Conservation (phyloP, 2,329 filamentous ascomycete genomes). For the Pseudodiploospora longispora region DNA sequence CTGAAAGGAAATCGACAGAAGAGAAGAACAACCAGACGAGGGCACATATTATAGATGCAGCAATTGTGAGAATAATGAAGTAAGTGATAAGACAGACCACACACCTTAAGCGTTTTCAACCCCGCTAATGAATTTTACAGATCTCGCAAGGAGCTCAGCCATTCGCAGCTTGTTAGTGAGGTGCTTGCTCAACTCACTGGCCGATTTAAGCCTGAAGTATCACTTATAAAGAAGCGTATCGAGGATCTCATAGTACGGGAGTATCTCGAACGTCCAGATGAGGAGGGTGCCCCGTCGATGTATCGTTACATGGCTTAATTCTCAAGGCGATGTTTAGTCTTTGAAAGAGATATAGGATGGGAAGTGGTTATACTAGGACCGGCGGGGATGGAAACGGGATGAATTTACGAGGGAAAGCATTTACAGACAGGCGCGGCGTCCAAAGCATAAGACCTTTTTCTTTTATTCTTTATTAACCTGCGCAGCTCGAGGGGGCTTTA, state of each 20-base stretch:
- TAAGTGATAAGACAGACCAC: constrained; percentile 35
- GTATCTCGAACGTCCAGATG: constrained; percentile 64
- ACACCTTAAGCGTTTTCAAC: not conserved
- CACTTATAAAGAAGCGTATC: constrained; percentile 73
- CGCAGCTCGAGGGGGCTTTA: too few species aligned
- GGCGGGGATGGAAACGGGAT: not conserved
- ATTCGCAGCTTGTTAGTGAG: constrained; percentile 62
- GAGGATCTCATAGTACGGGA: constrained; percentile 70
- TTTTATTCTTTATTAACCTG: too few species aligned
- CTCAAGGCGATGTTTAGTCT: not conserved
- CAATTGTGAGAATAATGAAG: constrained; percentile 81
- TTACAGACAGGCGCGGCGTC: constrained; percentile 6
- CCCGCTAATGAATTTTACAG: constrained; percentile 34
- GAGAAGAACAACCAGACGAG: constrained; percentile 67
- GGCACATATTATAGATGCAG: constrained; percentile 64
- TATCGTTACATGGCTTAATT: constrained; percentile 65
- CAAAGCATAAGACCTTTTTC: constrained; percentile 1
- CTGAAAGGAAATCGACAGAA: constrained; percentile 63
- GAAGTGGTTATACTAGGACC: not conserved
- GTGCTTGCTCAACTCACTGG: constrained; percentile 60
- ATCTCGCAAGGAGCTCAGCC: constrained; percentile 63
- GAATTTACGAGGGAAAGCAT: constrained; percentile 2
- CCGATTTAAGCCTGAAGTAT: constrained; percentile 69
- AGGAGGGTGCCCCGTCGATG: constrained; percentile 54
- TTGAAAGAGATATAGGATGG: not conserved